Conservation (phyloP, 148 eudicot species). For the Euryodendron excelsum region DNA sequence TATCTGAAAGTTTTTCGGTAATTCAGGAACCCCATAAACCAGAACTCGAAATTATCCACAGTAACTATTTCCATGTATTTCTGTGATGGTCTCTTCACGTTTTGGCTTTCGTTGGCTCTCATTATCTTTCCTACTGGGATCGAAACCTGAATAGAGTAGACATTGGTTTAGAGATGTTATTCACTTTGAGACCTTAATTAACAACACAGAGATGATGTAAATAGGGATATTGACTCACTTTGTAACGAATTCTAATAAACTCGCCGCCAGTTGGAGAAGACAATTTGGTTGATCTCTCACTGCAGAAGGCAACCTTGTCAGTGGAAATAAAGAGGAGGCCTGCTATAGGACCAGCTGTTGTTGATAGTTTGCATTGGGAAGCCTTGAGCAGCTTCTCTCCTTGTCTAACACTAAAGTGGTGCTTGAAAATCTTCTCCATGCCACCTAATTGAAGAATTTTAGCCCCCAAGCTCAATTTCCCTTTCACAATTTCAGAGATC, state of each 20-base stretch:
- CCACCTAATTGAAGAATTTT: slow-evolving; percentile 33
- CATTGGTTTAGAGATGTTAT: neutral
- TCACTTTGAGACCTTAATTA: neutral
- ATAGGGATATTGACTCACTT: slow-evolving; percentile 21
- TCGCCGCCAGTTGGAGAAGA: slow-evolving; percentile 25
- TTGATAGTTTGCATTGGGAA: slow-evolving; percentile 43
- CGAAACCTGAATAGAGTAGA: neutral
- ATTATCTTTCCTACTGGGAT: slow-evolving; percentile 23
- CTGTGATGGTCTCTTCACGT: slow-evolving; percentile 18
- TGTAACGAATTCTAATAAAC: slow-evolving; percentile 34
- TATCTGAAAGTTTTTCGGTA: slow-evolving; percentile 21
- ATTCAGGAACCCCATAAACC: slow-evolving; percentile 39
- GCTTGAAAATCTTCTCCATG: slow-evolving; percentile 35
- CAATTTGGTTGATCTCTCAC: slow-evolving; percentile 37
- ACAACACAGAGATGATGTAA: neutral
- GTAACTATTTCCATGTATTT: slow-evolving; percentile 37
- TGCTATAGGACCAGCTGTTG: slow-evolving; percentile 52
- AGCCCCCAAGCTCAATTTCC: slow-evolving; percentile 40
- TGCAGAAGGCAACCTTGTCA: slow-evolving; percentile 43
- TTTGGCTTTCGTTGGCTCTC: slow-evolving; percentile 23
- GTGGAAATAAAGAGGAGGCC: slow-evolving; percentile 51
- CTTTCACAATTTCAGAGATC: slow-evolving; percentile 27
- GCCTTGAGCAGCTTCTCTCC: slow-evolving; percentile 44
- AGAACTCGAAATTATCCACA: slow-evolving; percentile 32
- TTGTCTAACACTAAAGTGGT: slow-evolving; percentile 31